A percentile compares a stretch with the other conserved stretches of the same genome.
Conservation (phyloP, 2,329 filamentous ascomycete species). For the Helicocarpus griseus region DNA sequence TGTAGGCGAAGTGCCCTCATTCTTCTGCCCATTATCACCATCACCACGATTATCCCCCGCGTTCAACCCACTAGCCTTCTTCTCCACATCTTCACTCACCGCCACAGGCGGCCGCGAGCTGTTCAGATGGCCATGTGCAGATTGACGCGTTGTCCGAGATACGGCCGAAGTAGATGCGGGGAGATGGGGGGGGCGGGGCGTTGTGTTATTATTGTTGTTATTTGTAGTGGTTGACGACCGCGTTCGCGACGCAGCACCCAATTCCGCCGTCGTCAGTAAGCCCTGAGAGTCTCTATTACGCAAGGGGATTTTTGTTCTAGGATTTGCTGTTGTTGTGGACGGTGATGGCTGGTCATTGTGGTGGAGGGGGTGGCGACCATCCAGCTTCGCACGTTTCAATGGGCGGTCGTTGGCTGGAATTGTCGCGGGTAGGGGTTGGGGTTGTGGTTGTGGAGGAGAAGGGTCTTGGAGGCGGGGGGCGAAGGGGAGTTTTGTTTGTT, state of each 20-base stretch:
- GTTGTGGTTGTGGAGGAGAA: neutral
- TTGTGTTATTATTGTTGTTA: neutral
- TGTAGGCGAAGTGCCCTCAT: conserved; percentile 5
- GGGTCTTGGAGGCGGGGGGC: conserved; percentile 8
- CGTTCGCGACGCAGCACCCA: neutral
- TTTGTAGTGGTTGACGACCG: neutral
- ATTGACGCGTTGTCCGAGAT: conserved; percentile 12
- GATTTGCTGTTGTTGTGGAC: no score
- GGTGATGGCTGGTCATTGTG: conserved; percentile 10
- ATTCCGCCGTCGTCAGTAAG: conserved; percentile 14
- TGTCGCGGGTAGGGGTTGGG: conserved; percentile 2
- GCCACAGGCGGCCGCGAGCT: conserved; percentile 3
- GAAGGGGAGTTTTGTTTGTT: neutral
- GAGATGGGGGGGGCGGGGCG: neutral
- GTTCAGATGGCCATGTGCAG: neutral
- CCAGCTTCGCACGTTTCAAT: conserved; percentile 10
- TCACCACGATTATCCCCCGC: neutral
- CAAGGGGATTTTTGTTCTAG: conserved; percentile 15
- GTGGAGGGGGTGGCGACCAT: conserved; percentile 12
- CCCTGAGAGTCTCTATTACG: conserved; percentile 20
- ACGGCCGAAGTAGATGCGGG: conserved; percentile 8
- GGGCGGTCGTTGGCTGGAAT: conserved; percentile 6
- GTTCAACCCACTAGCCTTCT: neutral
- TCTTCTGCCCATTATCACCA: neutral
- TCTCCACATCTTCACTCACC: conserved; percentile 8